Evolutionary conservation across 768 basidiomycete genomes (phyloP).

Genomic region (Naematelia encephala): DNA sequence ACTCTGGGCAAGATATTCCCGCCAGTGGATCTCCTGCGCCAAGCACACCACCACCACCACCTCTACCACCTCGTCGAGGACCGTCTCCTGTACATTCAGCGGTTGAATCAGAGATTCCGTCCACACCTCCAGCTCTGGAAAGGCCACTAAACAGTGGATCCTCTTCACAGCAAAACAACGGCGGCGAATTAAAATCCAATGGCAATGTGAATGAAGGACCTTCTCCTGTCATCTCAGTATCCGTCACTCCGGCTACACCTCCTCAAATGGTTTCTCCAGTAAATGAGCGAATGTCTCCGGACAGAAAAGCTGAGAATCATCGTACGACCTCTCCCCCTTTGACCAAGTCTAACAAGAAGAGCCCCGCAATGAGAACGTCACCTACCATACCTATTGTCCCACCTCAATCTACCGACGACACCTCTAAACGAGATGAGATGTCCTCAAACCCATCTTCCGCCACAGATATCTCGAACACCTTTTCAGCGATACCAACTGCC

Average conservation of each 20-base stretch:
- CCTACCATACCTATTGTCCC: no score
- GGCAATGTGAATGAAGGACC: not conserved
- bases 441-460: not conserved
- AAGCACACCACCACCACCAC: not conserved
- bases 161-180: not conserved
- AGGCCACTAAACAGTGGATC: not conserved
- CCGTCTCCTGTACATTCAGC: not conserved
- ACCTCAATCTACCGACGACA: no score
- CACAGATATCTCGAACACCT: not conserved
- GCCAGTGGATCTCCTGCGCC: not conserved
- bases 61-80: constrained; percentile 2
- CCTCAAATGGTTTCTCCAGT: not conserved
- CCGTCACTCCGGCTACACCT: constrained; percentile 7
- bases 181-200: not conserved
- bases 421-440: no score
- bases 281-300: not conserved
- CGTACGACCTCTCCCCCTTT: not conserved
- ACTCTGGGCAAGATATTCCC: no score
- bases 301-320: not conserved
- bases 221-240: not conserved
- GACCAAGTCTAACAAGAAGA: no score
- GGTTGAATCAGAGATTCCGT: not conserved
- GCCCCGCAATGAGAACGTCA: no score
- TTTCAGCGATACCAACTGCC: not conserved
- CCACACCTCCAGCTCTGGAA: not conserved